Evolutionary conservation across 805 yeast species (phyloP).

Genomic region (Ogataea minuta): DNA sequence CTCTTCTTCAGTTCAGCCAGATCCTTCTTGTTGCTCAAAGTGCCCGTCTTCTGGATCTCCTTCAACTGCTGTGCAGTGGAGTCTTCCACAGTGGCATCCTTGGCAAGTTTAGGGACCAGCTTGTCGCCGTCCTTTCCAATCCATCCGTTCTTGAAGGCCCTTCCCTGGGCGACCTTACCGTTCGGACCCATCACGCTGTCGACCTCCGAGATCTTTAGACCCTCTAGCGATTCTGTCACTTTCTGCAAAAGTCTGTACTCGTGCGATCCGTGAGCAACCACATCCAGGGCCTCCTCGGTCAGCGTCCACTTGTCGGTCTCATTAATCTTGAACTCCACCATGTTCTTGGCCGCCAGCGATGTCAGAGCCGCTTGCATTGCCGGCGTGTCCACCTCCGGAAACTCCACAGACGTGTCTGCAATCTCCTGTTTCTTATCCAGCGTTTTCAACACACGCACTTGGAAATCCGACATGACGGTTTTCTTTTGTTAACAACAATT

Average conservation of each 20-base stretch:
- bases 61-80: conserved; percentile 63
- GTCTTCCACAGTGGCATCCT: conserved; percentile 54
- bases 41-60: conserved; percentile 54
- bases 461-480: conserved; percentile 62
- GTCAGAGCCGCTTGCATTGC: conserved; percentile 78
- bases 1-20: conserved; percentile 89
- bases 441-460: conserved; percentile 57
- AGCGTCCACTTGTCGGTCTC: conserved; percentile 77
- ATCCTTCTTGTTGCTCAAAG: conserved; percentile 57
- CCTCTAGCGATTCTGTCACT: conserved; percentile 71
- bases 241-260: conserved; percentile 77
- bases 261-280: conserved; percentile 81
- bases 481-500: conserved; percentile 2
- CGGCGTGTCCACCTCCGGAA: conserved; percentile 64
- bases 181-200: conserved; percentile 68
- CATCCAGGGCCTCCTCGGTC: conserved; percentile 79
- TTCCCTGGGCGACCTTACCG: conserved; percentile 93
- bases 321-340: conserved; percentile 68
- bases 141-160: conserved; percentile 98
- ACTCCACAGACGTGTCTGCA: conserved; percentile 62
- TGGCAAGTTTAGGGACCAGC: conserved; percentile 59
- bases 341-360: conserved; percentile 79
- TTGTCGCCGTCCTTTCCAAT: conserved; percentile 82
- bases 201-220: conserved; percentile 79
- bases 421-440: conserved; percentile 65